Percentiles rank a stretch among this genome's conserved stretches.
Evolutionary conservation across 2,329 filamentous ascomycete genomes (phyloP).

Genomic region (Helotiales sp.): DNA sequence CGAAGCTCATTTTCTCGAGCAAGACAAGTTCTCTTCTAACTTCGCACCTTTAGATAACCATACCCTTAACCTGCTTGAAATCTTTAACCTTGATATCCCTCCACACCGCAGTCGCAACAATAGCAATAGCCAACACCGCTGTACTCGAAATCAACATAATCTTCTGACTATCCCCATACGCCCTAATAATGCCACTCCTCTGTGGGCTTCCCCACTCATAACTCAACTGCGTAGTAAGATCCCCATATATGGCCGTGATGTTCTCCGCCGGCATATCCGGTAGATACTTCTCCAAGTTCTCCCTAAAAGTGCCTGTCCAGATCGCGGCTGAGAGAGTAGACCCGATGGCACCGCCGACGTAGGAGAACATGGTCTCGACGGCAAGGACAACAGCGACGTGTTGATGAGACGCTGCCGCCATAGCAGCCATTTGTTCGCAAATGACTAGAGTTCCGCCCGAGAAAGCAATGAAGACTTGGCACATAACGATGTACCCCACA

Average conservation of each 20-base stretch:
- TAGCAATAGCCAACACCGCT: conserved; percentile 41
- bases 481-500: conserved; percentile 55
- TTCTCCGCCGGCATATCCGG: conserved; percentile 29
- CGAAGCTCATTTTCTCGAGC: too few relatives aligned
- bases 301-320: conserved; percentile 58
- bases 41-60: too few relatives aligned
- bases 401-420: conserved; percentile 49
- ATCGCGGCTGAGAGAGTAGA: conserved; percentile 62
- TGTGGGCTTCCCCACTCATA: conserved; percentile 50
- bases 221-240: conserved; percentile 51
- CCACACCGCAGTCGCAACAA: conserved; percentile 44
- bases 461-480: conserved; percentile 57
- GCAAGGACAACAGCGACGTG: conserved; percentile 43
- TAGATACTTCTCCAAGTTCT: conserved; percentile 27
- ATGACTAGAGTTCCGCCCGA: conserved; percentile 56
- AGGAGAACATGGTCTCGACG: conserved; percentile 57
- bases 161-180: conserved; percentile 56
- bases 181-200: conserved; percentile 55
- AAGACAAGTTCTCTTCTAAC: too few relatives aligned
- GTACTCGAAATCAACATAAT: conserved; percentile 40
- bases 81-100: conserved; percentile 44
- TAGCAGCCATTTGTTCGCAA: conserved; percentile 56
- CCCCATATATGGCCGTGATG: conserved; percentile 46
- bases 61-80: conserved; percentile 16
- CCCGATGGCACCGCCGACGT: conserved; percentile 60